Base-by-base conservation (phyloP, 176 grass and related monocot genomes). In the Zea mays region DNA sequence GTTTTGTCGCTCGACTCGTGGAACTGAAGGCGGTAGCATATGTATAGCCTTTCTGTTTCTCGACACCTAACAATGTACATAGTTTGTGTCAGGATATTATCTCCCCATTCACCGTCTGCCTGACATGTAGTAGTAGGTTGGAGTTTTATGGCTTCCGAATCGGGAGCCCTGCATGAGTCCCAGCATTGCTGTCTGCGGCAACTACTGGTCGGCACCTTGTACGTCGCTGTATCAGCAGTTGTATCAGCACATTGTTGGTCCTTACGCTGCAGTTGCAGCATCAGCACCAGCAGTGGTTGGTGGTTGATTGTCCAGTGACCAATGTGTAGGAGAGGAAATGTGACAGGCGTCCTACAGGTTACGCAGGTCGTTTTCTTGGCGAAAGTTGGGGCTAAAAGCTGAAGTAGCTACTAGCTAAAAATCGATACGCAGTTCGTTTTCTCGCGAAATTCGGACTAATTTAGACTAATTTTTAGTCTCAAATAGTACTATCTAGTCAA, bases 41-140 rank as follows among this genome's bases (percentile, higher is more conserved):
- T 89, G 77, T 81, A 81, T 85, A 89, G 59, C 42, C 7, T 21
- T 50, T 57, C 19, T 84, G 17, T 84, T 72, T 48, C 8, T 42
- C 43, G 50, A 71, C 65, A 64, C 49, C 35, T 40, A 67, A 51
- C 35, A 67, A 54, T 85, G 82, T 73, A 85, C 50, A 72, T 89
- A 88, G 42, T 72, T 75, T 62, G 19, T 70, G 39, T 71, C 46
- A 49, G 69, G 17, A 55, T 13, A 33, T 79, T 13, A 2, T 45
- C 39, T 14, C 4, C 52, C 1, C 2, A n/a, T 75, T 44, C 39
- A n/a, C 5, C 42, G 16, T 67, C 16, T 10, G 0, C 59, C 75
- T 44, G 16, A 37, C 54, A 43, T 66, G 38, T 60, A 11, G 27
- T 41, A 52, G 42, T 44, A 44, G 50, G 51, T 10, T 19, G 14